These are phyloP conservation scores for Candida sphagnicola DNA, from an alignment of 805 yeast species.

Conservation along the genomic window DNA sequence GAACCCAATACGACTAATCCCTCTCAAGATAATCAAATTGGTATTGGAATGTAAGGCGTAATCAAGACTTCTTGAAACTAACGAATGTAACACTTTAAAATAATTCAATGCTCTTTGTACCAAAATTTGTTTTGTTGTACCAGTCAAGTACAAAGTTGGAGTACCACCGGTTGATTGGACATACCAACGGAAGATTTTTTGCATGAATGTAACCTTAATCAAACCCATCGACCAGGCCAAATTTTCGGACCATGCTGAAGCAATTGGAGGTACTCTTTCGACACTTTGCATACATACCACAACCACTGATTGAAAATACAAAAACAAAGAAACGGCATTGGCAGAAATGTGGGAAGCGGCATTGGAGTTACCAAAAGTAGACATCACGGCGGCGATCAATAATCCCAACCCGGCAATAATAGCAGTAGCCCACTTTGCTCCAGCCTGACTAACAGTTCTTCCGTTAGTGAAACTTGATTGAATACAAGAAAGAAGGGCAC, in stretches of 20 bases:
- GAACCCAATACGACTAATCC: slow-evolving; percentile 81
- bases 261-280: slow-evolving; percentile 86
- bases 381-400: slow-evolving; percentile 72
- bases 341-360: slow-evolving; percentile 90
- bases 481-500: slow-evolving; percentile 60
- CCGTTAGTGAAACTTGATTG: slow-evolving; percentile 75
- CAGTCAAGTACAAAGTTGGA: slow-evolving; percentile 64
- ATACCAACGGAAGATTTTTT: slow-evolving; percentile 78
- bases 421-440: slow-evolving; percentile 93
- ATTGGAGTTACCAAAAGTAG: slow-evolving; percentile 81
- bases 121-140: slow-evolving; percentile 60
- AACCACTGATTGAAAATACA: slow-evolving; percentile 86
- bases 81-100: slow-evolving; percentile 20
- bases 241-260: slow-evolving; percentile 88
- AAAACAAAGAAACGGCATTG: slow-evolving; percentile 75
- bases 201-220: slow-evolving; percentile 77
- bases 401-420: slow-evolving; percentile 86
- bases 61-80: slow-evolving; percentile 29
- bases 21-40: slow-evolving; percentile 70
- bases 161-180: slow-evolving; percentile 86
- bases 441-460: slow-evolving; percentile 73
- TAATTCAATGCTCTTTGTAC: slow-evolving; percentile 61
- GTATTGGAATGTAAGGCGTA: slow-evolving; percentile 46
- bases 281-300: slow-evolving; percentile 83
- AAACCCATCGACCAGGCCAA: slow-evolving; percentile 95